phyloP scores from a whole-genome alignment of 306 rosid species.

The Castanea crenata region DNA sequence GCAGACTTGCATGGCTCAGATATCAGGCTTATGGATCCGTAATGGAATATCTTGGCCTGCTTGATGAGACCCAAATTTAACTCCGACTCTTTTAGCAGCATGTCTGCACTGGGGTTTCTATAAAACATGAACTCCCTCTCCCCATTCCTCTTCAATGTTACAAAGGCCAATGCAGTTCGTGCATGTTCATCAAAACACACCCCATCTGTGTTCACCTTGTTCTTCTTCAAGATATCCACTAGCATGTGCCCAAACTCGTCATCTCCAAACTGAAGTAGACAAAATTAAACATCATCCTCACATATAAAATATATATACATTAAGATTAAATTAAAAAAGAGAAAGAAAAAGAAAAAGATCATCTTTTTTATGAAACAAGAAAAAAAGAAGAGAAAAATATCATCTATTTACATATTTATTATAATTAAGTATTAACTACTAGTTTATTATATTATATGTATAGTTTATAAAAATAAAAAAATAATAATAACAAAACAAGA shows the following conservation, averaged over 20 bases:
- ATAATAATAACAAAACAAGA: neutral
- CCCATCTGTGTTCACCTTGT: constrained; percentile 50
- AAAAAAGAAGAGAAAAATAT: too few species aligned
- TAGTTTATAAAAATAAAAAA: neutral
- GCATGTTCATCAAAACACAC: constrained; percentile 50
- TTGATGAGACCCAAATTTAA: constrained; percentile 46
- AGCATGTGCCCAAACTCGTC: constrained; percentile 75
- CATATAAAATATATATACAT: neutral
- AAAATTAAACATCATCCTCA: neutral
- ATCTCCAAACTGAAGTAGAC: constrained; percentile 47
- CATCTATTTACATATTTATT: too few species aligned
- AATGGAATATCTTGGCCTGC: constrained; percentile 57
- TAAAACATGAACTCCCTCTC: constrained; percentile 83
- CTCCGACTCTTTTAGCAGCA: constrained; percentile 57
- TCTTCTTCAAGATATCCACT: constrained; percentile 46
- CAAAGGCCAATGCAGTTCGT: constrained; percentile 71
- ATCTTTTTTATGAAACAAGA: too few species aligned
- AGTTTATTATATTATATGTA: too few species aligned
- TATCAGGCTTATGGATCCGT: constrained; percentile 67
- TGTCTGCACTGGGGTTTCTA: constrained; percentile 73
- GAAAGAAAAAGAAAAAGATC: neutral
- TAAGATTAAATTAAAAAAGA: neutral
- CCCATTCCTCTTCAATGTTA: constrained; percentile 55
- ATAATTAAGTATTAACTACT: too few species aligned
- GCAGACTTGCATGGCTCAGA: constrained; percentile 69